Conservation (phyloP, 2,329 filamentous ascomycete genomes). For the Talaromyces sp. region DNA sequence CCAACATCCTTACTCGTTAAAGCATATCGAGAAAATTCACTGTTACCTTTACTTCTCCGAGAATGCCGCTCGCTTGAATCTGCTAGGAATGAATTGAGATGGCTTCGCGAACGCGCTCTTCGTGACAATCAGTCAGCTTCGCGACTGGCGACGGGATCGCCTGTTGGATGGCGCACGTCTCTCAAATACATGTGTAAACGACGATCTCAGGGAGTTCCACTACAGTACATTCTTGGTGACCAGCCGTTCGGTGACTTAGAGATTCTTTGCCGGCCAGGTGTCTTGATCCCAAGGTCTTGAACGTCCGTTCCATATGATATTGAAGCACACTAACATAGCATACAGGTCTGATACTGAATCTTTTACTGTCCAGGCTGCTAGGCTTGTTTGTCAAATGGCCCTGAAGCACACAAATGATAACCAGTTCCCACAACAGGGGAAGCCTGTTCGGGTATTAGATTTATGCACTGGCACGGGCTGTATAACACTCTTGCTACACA, state of each 20-base stretch:
- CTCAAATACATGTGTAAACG: slow-evolving; percentile 43
- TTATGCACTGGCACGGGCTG: slow-evolving; percentile 91
- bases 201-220: slow-evolving; percentile 67
- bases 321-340: background rate
- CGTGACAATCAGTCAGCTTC: slow-evolving; percentile 11
- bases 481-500: slow-evolving; percentile 76
- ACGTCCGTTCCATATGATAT: background rate
- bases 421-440: background rate
- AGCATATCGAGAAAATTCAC: slow-evolving; percentile 38
- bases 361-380: slow-evolving; percentile 62
- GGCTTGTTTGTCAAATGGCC: slow-evolving; percentile 39
- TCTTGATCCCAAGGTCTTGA: slow-evolving; percentile 74
- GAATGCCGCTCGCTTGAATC: slow-evolving; percentile 49
- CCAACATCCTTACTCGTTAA: slow-evolving; percentile 37
- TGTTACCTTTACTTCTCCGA: slow-evolving; percentile 46
- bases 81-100: slow-evolving; percentile 51
- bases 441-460: slow-evolving; percentile 69
- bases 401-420: background rate
- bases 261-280: slow-evolving; percentile 72
- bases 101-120: slow-evolving; percentile 46
- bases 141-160: background rate
- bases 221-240: slow-evolving; percentile 87
- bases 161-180: slow-evolving; percentile 30
- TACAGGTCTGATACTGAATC: slow-evolving; percentile 69
- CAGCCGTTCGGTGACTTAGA: slow-evolving; percentile 87